phyloP scores from a whole-genome alignment of 2,329 filamentous ascomycete genomes.

The Paraphoma chrysanthemicola region DNA sequence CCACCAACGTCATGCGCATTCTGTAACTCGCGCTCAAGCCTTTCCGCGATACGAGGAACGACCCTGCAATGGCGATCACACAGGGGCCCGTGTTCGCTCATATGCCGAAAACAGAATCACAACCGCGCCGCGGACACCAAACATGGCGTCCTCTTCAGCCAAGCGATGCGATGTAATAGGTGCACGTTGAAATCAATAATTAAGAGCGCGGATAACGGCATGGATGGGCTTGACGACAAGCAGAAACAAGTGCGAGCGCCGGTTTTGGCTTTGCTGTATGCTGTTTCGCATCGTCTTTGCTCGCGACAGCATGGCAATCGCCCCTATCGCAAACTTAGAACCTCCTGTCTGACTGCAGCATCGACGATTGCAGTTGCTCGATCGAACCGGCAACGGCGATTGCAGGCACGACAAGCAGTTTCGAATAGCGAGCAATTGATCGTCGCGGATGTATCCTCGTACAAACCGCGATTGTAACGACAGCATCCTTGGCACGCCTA shows the following conservation, averaged over 20 bases:
- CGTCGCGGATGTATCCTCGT: background rate
- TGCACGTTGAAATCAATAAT: background rate
- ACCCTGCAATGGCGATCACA: slow-evolving; percentile 10
- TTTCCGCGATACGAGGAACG: background rate
- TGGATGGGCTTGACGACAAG: slow-evolving; percentile 2
- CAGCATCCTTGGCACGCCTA: background rate
- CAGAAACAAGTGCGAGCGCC: slow-evolving; percentile 6
- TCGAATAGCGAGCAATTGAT: background rate
- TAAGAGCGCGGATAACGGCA: slow-evolving; percentile 16
- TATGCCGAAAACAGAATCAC: background rate
- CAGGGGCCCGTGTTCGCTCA: slow-evolving; percentile 6
- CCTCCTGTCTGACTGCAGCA: background rate
- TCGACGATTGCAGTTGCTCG: background rate
- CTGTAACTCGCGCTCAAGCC: slow-evolving; percentile 3
- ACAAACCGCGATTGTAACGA: background rate
- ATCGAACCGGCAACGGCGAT: background rate
- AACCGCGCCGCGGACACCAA: slow-evolving; percentile 4
- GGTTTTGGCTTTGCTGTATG: slow-evolving; percentile 9
- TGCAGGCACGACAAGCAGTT: background rate
- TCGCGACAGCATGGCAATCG: background rate
- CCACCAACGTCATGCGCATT: slow-evolving; percentile 19
- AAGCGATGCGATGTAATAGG: slow-evolving; percentile 6
- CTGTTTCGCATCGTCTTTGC: slow-evolving; percentile 1
- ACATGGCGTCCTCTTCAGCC: background rate
- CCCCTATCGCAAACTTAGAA: background rate